phyloP scores from a whole-genome alignment of 192 early-diverging fungal genomes.

The Dimargaris cristalligena region DNA sequence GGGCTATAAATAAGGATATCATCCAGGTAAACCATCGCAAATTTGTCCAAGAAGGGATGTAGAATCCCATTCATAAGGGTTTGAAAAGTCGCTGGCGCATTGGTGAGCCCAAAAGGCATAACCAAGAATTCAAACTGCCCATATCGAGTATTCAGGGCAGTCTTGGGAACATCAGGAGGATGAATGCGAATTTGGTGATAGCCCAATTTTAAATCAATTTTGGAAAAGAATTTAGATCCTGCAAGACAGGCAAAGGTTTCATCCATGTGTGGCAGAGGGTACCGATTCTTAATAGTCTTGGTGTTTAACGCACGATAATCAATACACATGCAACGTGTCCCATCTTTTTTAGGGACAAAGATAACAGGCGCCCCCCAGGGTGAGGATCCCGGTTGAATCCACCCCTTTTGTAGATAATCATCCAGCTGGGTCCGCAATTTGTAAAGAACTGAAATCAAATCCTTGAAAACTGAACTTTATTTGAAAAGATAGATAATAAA shows the following conservation, averaged over 20 bases:
- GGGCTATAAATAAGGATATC: constrained; percentile 21
- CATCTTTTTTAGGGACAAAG: constrained; percentile 26
- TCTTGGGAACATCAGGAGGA: constrained; percentile 20
- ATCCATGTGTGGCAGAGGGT: constrained; percentile 31
- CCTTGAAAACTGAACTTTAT: too few relatives aligned
- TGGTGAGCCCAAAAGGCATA: constrained; percentile 42
- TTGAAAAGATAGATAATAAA: too few relatives aligned
- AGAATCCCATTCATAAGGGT: constrained; percentile 29
- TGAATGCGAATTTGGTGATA: constrained; percentile 28
- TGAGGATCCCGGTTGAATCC: constrained; percentile 20
- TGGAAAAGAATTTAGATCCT: constrained; percentile 19
- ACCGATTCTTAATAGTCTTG: constrained; percentile 23
- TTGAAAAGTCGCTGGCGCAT: constrained; percentile 40
- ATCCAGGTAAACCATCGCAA: constrained; percentile 24
- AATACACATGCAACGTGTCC: constrained; percentile 19
- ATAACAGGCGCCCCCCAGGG: constrained; percentile 26
- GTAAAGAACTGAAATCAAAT: constrained; percentile 13
- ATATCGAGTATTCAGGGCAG: constrained; percentile 23
- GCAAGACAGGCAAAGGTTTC: constrained; percentile 19
- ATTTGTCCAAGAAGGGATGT: constrained; percentile 16
- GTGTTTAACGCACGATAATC: constrained; percentile 35
- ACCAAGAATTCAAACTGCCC: constrained; percentile 33
- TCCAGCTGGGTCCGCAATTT: constrained; percentile 10
- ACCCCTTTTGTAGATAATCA: constrained; percentile 9
- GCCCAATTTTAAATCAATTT: constrained; percentile 23